phyloP scores from a whole-genome alignment of 1,284 basidiomycete species.

The Cutaneotrichosporon sp. region DNA sequence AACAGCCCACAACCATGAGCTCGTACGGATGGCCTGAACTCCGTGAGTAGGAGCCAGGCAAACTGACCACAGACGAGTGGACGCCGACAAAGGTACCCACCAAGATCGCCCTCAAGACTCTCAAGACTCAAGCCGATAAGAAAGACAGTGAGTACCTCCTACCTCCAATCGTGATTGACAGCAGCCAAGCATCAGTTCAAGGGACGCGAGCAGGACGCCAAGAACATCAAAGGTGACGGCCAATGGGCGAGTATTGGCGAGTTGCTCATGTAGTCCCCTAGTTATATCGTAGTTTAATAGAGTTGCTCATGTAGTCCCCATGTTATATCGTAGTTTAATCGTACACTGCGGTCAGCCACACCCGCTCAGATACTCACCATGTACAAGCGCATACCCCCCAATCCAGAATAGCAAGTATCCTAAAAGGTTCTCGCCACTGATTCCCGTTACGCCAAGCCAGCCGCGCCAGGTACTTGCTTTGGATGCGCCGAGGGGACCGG shows the following conservation, averaged over 20 bases:
- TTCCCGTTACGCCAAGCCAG: slow-evolving; percentile 65
- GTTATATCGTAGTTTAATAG: neutral
- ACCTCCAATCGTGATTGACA: too few species aligned
- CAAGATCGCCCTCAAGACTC: too few species aligned
- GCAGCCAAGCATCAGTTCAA: neutral
- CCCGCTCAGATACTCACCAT: slow-evolving; percentile 19
- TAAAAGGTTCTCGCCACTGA: slow-evolving; percentile 79
- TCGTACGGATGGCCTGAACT: too few species aligned
- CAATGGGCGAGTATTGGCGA: slow-evolving; percentile 2
- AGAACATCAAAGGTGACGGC: neutral
- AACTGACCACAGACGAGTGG: too few species aligned
- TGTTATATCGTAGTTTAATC: slow-evolving; percentile 1
- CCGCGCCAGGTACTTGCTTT: slow-evolving; percentile 37
- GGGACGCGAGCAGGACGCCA: neutral
- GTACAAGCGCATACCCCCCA: slow-evolving; percentile 64
- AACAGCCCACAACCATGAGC: too few species aligned
- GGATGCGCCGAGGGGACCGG: slow-evolving; percentile 49
- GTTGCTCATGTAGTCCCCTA: neutral
- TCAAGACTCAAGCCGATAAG: too few species aligned
- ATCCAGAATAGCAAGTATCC: slow-evolving; percentile 88
- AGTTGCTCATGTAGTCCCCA: neutral
- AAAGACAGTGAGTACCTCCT: too few species aligned
- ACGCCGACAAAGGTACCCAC: too few species aligned
- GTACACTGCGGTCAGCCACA: slow-evolving; percentile 20
- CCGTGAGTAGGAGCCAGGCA: too few species aligned